Percentiles rank a stretch among this genome's conserved stretches.
phyloP scores from a whole-genome alignment of 1,284 basidiomycete genomes.

The Heterobasidion occidentale region DNA sequence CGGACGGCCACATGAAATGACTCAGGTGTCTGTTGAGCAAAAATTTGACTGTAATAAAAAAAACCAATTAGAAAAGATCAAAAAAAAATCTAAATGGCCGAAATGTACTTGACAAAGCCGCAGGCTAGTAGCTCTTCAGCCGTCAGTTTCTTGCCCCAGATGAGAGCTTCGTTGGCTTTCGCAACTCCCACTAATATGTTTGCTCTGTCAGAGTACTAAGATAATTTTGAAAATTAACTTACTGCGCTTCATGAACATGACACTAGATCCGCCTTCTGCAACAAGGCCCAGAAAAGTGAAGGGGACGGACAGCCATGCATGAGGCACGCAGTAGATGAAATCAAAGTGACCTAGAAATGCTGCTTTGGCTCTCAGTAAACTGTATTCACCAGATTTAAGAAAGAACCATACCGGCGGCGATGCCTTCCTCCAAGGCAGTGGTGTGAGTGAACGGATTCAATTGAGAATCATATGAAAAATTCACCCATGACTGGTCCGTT shows the following conservation, averaged over 20 bases:
- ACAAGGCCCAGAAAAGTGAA: slow-evolving; percentile 1
- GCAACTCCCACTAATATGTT: neutral
- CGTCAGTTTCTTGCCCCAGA: neutral
- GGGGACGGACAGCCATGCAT: neutral
- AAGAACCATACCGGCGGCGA: neutral
- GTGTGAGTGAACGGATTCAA: neutral
- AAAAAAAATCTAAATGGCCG: neutral
- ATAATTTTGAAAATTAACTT: neutral
- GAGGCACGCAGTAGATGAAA: neutral
- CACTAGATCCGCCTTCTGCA: neutral
- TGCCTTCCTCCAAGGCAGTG: neutral
- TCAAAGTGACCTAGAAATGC: slow-evolving; percentile 1
- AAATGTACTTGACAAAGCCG: neutral
- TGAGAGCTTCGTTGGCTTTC: neutral
- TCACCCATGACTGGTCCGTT: slow-evolving; percentile 1
- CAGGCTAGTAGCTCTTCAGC: neutral
- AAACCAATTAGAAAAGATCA: neutral
- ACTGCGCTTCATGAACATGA: neutral
- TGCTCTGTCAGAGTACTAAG: neutral
- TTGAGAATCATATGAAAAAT: neutral
- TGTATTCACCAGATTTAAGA: neutral
- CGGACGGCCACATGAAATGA: neutral
- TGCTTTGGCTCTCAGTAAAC: neutral
- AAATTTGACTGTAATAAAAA: neutral
- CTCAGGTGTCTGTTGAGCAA: neutral